phyloP scores from a whole-genome alignment of 2,329 filamentous ascomycete genomes.

The Hawksworthiomyces lignivorus region DNA sequence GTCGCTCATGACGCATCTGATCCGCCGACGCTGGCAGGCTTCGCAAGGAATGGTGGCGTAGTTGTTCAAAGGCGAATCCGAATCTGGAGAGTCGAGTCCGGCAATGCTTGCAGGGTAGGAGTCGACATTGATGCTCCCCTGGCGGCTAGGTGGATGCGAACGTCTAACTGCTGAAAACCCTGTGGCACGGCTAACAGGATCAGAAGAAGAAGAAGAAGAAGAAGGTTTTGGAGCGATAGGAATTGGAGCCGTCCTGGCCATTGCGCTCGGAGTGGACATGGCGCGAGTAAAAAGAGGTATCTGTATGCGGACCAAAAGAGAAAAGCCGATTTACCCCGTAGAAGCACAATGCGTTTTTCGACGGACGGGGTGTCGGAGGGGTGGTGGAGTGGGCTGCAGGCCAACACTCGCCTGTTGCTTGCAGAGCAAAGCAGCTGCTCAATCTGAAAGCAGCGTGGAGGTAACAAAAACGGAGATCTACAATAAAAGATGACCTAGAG shows the following conservation, averaged over 20 bases:
- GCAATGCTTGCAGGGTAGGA: constrained; percentile 42
- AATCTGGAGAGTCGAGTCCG: constrained; percentile 45
- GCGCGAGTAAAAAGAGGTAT: constrained; percentile 20
- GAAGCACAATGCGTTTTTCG: not conserved
- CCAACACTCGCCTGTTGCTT: not conserved
- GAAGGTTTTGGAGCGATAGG: constrained; percentile 55
- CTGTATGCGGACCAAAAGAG: not conserved
- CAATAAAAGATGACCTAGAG: not conserved
- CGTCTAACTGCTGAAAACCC: constrained; percentile 12
- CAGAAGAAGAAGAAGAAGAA: constrained; percentile 25
- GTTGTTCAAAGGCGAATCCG: constrained; percentile 34
- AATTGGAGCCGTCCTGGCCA: constrained; percentile 56
- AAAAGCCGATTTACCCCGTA: constrained; percentile 4
- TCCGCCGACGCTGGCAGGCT: constrained; percentile 65
- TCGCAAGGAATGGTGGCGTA: constrained; percentile 54
- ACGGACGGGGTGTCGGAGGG: constrained; percentile 1
- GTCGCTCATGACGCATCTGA: constrained; percentile 66
- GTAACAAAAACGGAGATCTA: not conserved
- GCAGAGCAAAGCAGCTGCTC: not conserved
- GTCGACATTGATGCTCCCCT: constrained; percentile 42
- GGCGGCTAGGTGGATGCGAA: constrained; percentile 34
- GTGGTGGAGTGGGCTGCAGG: constrained; percentile 2
- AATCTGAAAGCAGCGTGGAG: constrained; percentile 3
- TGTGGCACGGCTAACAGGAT: constrained; percentile 19
- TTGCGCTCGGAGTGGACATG: constrained; percentile 47